A percentile compares a stretch with the other conserved stretches of the same genome.
Evolutionary conservation across 1,284 basidiomycete species (phyloP).

Genomic region (Leucoagaricus sp.): DNA sequence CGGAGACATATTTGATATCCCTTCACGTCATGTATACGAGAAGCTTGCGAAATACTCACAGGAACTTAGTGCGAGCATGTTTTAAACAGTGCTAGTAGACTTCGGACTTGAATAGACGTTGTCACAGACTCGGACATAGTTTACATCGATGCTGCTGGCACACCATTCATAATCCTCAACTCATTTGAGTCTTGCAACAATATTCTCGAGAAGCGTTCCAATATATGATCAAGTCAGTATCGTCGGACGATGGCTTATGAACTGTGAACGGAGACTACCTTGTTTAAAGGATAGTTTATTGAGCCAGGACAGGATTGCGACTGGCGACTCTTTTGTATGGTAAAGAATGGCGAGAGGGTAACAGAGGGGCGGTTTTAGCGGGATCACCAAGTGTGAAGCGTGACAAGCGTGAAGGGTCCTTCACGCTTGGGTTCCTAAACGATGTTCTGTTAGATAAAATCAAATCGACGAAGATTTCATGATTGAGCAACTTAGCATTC

Average conservation of each 20-base stretch:
- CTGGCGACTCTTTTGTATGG: conserved; percentile 9
- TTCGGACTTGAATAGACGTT: too few species aligned
- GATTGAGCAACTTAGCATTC: too few species aligned
- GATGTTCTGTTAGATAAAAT: too few species aligned
- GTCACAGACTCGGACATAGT: background rate
- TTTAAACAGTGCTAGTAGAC: too few species aligned
- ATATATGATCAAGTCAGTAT: conserved; percentile 5
- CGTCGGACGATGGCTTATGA: conserved; percentile 4
- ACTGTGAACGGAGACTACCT: background rate
- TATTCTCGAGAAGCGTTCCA: conserved; percentile 11
- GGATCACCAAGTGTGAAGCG: too few species aligned
- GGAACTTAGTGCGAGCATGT: background rate
- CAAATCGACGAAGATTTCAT: too few species aligned
- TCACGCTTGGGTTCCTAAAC: too few species aligned
- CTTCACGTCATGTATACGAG: background rate
- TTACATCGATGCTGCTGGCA: conserved; percentile 2
- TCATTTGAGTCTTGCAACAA: background rate
- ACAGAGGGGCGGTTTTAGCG: too few species aligned
- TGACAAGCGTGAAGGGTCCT: too few species aligned
- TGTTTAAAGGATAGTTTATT: background rate
- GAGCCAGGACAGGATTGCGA: background rate
- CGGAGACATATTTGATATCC: background rate
- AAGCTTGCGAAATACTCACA: background rate
- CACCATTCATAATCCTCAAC: conserved; percentile 10
- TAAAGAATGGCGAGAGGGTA: conserved; percentile 10